Evolutionary conservation across 2,329 filamentous ascomycete species (phyloP), one percentile per base, ranked within the genome.

Genomic region (Monilinia laxa): DNA sequence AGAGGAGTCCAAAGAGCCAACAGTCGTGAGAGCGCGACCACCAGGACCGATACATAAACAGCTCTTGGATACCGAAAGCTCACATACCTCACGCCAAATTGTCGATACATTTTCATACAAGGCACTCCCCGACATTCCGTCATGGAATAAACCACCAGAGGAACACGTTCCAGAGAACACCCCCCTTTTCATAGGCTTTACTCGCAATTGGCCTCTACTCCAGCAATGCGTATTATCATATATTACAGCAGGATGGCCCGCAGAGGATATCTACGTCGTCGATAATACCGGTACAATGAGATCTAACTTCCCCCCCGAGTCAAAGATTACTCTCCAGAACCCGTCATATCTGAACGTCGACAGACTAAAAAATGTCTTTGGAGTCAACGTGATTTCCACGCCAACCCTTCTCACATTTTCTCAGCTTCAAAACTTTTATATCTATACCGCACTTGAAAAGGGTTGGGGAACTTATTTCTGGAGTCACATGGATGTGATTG

Each of bases 211-310:
- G 81, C 80, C 80, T 2, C 76, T 87, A 66, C 78, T 87, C 0
- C 79, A 84, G 16, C 85, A 87, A 75, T 78, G 80, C 5, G 81
- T 87, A 1, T 79, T 85, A 12, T 82, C 79, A 12, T 87, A 87
- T 74, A 82, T 87, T 70, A 82, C 84, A 1, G 82, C 83, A 1
- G 85, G 85, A 55, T 87, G 85, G 84, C 85, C 84, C 0, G 75
- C 83, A 0, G 77, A 78, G 35, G 80, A 86, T 69, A 86, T 87
- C 67, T 83, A 83, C 69, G 81, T 87, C 2, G 76, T 87, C 45
- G 85, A 87, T 72, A 87, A 87, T 75, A 87, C 82, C 5, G 84
- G 85, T 4, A 81, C 81, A 16, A 83, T 85, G 73, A 77, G 82
- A 62, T 80, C 82, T 55, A 87, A 87, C 51, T 73, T 76, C n/a